Conservation (phyloP, 1,284 basidiomycete genomes). For the Xerocomus alliaceus region DNA sequence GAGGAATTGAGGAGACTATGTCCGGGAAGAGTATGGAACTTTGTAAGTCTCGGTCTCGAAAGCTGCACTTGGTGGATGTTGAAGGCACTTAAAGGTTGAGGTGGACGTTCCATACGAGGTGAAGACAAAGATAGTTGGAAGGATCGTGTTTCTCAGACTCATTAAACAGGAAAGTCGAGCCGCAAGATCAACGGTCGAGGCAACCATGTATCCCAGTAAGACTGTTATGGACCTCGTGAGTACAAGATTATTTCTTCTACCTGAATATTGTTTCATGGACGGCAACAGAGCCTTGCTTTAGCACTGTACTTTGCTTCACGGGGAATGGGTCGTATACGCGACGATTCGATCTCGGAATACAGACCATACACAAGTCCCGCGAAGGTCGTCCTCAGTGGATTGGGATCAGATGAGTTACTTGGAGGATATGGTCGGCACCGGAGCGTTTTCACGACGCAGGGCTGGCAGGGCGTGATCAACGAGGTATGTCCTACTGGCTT, state of each 20-base stretch:
- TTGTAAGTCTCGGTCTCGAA: constrained; percentile 57
- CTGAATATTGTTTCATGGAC: constrained; percentile 9
- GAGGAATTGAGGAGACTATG: constrained; percentile 77
- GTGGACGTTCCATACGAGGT: constrained; percentile 86
- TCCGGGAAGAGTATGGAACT: constrained; percentile 85
- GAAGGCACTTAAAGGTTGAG: constrained; percentile 61
- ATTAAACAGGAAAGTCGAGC: constrained; percentile 65
- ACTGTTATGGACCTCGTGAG: constrained; percentile 93
- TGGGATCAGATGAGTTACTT: constrained; percentile 95
- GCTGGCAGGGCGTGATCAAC: constrained; percentile 77
- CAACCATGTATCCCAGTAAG: constrained; percentile 79
- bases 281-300: constrained; percentile 79
- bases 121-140: constrained; percentile 30
- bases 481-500: constrained; percentile 61
- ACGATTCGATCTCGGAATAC: constrained; percentile 35
- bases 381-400: constrained; percentile 86
- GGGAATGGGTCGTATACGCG: constrained; percentile 67
- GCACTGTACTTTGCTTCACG: constrained; percentile 94
- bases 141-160: constrained; percentile 8
- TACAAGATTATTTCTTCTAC: neutral
- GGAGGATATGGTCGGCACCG: constrained; percentile 95
- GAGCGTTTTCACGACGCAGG: constrained; percentile 68
- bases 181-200: constrained; percentile 64
- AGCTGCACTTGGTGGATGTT: constrained; percentile 3
- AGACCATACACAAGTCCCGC: constrained; percentile 75